Evolutionary conservation across 75 land plant genomes (phyloP), one percentile per base, ranked within the genome.

Genomic region (Ceratopteris richardii): DNA sequence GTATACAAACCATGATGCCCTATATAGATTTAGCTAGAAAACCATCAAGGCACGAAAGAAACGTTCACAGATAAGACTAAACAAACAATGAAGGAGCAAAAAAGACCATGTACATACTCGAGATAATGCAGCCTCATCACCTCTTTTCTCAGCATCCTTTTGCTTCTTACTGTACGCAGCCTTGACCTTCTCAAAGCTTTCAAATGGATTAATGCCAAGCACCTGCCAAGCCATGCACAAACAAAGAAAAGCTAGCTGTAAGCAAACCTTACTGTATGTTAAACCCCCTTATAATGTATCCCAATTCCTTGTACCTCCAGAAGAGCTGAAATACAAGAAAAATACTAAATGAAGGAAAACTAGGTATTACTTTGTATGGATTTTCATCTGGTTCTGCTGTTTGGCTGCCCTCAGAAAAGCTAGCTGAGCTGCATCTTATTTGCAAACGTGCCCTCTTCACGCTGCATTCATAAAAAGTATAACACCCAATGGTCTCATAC

Each of bases 61-160:
- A n/a, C n/a, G n/a, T n/a, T n/a, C n/a, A n/a, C n/a, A n/a, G n/a
- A n/a, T n/a, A n/a, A n/a, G n/a, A n/a, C n/a, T n/a, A n/a, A n/a
- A n/a, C 39, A n/a, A 2, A 27, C 18, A 1, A 30, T 27, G 37
- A 10, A 36, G 30, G 12, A 40, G 33, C 9, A 63, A 29, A 0
- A 13, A n/a, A 52, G 21, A 43, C 43, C 22, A 60, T 47, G 22
- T 39, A 84, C 82, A 27, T 65, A 90, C 96, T 44, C 61, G 86
- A 23, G 68, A 78, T 46, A 74, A 65, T 31, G 81, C 57, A 37
- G 74, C 87, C 42, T 81, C 85, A 73, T 93, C 90, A 24, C 96
- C 96, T 31, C 70, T 83, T 69, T 67, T 81, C 60, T 89, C 87
- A 33, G 98, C 98, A 47, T 89, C 96, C 41, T 83, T 93, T 23